Conservation (phyloP, 1,139 yeast species). For the Geotrichum candidum region DNA sequence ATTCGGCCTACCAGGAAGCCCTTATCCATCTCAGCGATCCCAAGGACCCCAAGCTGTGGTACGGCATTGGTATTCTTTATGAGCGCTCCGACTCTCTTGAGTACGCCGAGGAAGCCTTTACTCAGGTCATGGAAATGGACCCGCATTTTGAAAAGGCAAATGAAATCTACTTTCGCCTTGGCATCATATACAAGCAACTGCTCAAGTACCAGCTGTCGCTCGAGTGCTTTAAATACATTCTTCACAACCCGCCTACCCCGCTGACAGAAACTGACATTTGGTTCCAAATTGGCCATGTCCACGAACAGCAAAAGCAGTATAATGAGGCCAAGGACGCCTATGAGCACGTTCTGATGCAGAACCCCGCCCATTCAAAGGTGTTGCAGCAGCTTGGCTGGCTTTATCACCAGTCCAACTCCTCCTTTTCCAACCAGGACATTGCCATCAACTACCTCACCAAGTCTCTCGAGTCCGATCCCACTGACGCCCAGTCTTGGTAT, state of each 20-base stretch:
- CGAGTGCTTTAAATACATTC: constrained; percentile 89
- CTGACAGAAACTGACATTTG: constrained; percentile 94
- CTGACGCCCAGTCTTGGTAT: constrained; percentile 98
- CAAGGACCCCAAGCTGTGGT: constrained; percentile 95
- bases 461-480: constrained; percentile 79
- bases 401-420: constrained; percentile 74
- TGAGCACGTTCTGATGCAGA: constrained; percentile 81
- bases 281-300: constrained; percentile 95
- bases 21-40: constrained; percentile 85
- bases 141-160: constrained; percentile 94
- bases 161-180: constrained; percentile 91
- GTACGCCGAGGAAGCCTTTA: constrained; percentile 97
- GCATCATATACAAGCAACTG: constrained; percentile 96
- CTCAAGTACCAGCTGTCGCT: constrained; percentile 79
- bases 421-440: constrained; percentile 70
- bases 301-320: constrained; percentile 91
- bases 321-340: constrained; percentile 91
- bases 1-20: constrained; percentile 94
- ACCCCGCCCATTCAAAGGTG: constrained; percentile 92
- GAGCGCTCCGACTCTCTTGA: constrained; percentile 96
- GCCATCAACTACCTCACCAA: constrained; percentile 79
- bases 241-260: constrained; percentile 90
- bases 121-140: constrained; percentile 89
- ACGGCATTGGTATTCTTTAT: constrained; percentile 92
- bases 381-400: constrained; percentile 94